phyloP scores from a whole-genome alignment of 441 rosid genomes.

The Euphorbia corollata region DNA sequence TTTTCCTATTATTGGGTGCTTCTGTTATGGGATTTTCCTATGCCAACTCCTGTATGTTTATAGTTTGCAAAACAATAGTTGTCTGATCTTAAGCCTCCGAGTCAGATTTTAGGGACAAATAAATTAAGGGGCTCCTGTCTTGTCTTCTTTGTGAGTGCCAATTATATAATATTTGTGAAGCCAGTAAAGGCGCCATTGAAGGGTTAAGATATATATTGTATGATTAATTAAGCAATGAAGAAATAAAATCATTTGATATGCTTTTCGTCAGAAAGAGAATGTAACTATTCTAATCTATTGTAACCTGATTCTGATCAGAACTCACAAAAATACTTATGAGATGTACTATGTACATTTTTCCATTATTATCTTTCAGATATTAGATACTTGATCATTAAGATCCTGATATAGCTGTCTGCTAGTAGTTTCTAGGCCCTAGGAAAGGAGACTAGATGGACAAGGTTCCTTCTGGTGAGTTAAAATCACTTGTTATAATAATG shows the following conservation, averaged over 20 bases:
- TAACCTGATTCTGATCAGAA: not conserved
- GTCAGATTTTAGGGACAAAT: slow-evolving; percentile 2
- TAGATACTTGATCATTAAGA: not conserved
- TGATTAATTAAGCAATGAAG: not conserved
- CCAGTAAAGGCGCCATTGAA: not conserved
- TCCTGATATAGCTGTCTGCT: slow-evolving; percentile 6
- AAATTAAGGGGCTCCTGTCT: not conserved
- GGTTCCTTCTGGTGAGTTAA: slow-evolving; percentile 1
- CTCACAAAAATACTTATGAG: not conserved
- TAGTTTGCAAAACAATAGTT: no score
- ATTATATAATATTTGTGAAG: not conserved
- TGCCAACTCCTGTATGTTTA: no score
- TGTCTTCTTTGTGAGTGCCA: no score
- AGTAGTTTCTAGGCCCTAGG: slow-evolving; percentile 6
- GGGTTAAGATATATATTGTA: not conserved
- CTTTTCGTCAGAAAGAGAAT: not conserved
- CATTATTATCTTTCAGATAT: not conserved
- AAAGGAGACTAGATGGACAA: not conserved
- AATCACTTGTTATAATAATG: not conserved
- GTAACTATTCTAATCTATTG: not conserved
- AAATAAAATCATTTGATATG: not conserved
- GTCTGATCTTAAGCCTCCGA: not conserved
- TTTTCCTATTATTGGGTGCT: no score
- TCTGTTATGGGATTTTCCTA: no score
- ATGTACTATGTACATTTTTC: not conserved